Conservation (phyloP, 768 basidiomycete species). For the Piloderma croceum region DNA sequence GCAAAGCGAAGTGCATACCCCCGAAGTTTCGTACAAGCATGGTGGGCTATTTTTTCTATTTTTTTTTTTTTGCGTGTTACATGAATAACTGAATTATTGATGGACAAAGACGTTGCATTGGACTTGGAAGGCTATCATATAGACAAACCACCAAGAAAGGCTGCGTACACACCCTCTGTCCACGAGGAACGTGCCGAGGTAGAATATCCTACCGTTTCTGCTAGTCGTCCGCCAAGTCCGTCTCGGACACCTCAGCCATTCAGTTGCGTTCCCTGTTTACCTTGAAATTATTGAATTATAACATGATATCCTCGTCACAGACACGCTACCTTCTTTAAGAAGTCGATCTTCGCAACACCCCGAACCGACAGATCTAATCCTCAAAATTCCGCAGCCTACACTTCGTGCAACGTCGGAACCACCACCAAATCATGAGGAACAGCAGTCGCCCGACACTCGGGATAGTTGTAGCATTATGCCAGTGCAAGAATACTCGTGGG, state of each 20-base stretch:
- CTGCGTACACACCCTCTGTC: no score
- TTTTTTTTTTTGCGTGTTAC: conserved; percentile 1
- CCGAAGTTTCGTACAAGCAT: conserved; percentile 58
- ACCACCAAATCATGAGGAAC: conserved; percentile 41
- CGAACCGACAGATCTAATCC: no score
- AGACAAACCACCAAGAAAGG: no score
- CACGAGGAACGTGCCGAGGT: no score
- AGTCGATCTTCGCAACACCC: no score
- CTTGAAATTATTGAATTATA: no score
- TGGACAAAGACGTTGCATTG: conserved; percentile 59
- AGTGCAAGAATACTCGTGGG: conserved; percentile 81
- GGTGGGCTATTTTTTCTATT: conserved; percentile 30
- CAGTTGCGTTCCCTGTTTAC: no score
- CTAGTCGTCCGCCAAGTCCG: no score
- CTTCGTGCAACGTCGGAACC: conserved; percentile 60
- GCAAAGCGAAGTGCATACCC: conserved; percentile 38
- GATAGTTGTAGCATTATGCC: conserved; percentile 9
- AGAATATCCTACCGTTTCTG: no score
- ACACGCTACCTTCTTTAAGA: no score
- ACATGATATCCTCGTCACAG: no score
- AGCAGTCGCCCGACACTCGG: conserved; percentile 6
- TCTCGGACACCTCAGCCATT: no score
- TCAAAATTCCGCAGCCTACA: conserved; percentile 29
- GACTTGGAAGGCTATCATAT: conserved; percentile 82
- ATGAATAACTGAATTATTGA: conserved; percentile 6